A percentile compares a stretch with the other conserved stretches of the same genome.
Evolutionary conservation across 2,329 filamentous ascomycete species (phyloP).

Genomic region (Botryotinia globosa): DNA sequence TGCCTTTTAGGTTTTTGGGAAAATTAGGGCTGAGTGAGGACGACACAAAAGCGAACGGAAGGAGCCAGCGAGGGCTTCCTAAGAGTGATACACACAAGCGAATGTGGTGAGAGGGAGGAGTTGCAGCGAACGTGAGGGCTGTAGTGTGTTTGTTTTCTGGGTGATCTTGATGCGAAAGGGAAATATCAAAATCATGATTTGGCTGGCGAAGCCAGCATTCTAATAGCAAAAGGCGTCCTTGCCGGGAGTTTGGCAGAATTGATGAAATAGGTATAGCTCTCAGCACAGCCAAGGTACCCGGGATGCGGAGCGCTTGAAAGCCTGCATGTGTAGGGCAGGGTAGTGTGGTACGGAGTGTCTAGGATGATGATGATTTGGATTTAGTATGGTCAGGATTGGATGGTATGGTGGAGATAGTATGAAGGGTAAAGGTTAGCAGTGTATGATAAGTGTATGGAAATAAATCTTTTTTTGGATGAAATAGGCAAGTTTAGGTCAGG

Average conservation of each 20-base stretch:
- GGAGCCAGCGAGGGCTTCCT: slow-evolving; percentile 72
- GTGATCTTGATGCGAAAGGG: slow-evolving; percentile 20
- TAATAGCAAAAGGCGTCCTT: slow-evolving; percentile 32
- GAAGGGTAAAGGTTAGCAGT: neutral
- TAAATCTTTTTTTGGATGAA: neutral
- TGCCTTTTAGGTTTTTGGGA: slow-evolving; percentile 26
- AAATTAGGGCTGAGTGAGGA: slow-evolving; percentile 33
- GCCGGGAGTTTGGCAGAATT: slow-evolving; percentile 20
- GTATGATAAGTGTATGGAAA: slow-evolving; percentile 6
- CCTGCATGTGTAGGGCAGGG: slow-evolving; percentile 21
- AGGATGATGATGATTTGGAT: slow-evolving; percentile 18
- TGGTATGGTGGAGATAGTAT: slow-evolving; percentile 3
- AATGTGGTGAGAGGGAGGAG: slow-evolving; percentile 33
- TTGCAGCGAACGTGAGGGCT: slow-evolving; percentile 23
- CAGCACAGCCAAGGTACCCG: slow-evolving; percentile 25
- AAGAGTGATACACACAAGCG: slow-evolving; percentile 40
- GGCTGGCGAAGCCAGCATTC: slow-evolving; percentile 33
- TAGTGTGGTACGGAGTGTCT: slow-evolving; percentile 15
- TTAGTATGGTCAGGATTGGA: slow-evolving; percentile 14
- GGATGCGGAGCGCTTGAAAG: slow-evolving; percentile 22
- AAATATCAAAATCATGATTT: slow-evolving; percentile 23
- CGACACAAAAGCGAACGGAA: slow-evolving; percentile 64
- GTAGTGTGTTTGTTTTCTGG: slow-evolving; percentile 5
- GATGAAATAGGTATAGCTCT: slow-evolving; percentile 21
- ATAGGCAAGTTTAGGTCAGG: slow-evolving; percentile 3